These are phyloP conservation scores for Coprinopsis sp. DNA, from an alignment of 768 basidiomycete species.

Conservation along the genomic window DNA sequence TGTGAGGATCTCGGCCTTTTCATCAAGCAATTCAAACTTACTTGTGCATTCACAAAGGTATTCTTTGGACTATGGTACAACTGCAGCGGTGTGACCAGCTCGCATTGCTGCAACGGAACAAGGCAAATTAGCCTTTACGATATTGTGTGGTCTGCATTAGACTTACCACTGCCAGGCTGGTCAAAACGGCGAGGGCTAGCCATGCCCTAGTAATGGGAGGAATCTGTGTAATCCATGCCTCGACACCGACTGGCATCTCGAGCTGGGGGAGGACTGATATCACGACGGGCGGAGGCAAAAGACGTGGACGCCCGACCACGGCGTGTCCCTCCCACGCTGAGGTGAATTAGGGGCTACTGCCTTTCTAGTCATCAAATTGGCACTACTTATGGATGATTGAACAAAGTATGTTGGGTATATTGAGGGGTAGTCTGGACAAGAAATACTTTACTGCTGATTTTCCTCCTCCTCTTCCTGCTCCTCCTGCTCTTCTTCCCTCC, in stretches of 20 bases:
- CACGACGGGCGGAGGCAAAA: too few relatives aligned
- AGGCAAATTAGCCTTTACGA: background rate
- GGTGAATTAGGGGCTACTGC: too few relatives aligned
- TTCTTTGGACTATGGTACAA: slow-evolving; percentile 90
- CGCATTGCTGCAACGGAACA: slow-evolving; percentile 67
- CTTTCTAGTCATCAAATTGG: too few relatives aligned
- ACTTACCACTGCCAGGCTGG: slow-evolving; percentile 84
- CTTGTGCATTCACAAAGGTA: slow-evolving; percentile 79
- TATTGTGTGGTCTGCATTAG: background rate
- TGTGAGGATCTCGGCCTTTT: slow-evolving; percentile 8
- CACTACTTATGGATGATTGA: too few relatives aligned
- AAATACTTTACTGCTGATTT: too few relatives aligned
- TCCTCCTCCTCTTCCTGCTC: too few relatives aligned
- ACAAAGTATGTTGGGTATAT: too few relatives aligned
- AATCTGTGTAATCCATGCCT: slow-evolving; percentile 88
- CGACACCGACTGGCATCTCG: slow-evolving; percentile 76
- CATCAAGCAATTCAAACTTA: slow-evolving; percentile 16
- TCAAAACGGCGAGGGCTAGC: slow-evolving; percentile 73
- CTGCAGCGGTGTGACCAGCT: slow-evolving; percentile 84
- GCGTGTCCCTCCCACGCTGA: too few relatives aligned
- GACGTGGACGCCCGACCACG: too few relatives aligned
- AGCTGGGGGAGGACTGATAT: too few relatives aligned
- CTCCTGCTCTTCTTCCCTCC: too few relatives aligned
- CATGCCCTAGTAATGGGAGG: slow-evolving; percentile 88
- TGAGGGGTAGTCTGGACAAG: too few relatives aligned